Percentiles rank a stretch among this genome's conserved stretches.
phyloP scores from a whole-genome alignment of 1,139 yeast species.

The Diutina sp. region DNA sequence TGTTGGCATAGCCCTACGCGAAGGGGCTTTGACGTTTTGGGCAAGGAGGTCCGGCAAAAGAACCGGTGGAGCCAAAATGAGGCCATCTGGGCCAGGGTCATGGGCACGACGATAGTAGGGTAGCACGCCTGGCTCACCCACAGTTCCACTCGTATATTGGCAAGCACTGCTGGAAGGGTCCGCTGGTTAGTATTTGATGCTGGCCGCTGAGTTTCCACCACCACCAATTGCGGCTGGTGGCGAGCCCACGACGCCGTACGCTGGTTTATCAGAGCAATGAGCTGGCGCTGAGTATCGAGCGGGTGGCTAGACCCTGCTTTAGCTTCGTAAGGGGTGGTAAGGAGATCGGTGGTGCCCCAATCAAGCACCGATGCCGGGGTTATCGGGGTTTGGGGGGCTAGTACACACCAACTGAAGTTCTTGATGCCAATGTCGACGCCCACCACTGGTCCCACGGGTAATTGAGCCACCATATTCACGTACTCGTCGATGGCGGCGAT shows the following conservation, averaged over 20 bases:
- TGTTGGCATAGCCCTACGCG: background rate
- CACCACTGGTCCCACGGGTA: background rate
- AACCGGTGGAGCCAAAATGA: conserved; percentile 2
- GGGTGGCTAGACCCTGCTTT: background rate
- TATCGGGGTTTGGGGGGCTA: background rate
- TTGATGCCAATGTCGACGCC: conserved; percentile 1
- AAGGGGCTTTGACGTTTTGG: background rate
- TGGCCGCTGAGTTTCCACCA: background rate
- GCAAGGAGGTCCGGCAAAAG: background rate
- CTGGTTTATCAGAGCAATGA: background rate
- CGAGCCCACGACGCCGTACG: background rate
- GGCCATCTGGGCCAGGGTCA: conserved; percentile 2
- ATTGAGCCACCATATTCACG: background rate
- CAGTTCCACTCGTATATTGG: background rate
- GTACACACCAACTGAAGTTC: background rate
- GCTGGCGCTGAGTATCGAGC: background rate
- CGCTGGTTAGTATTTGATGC: background rate
- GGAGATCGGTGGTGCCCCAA: background rate
- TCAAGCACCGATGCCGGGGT: background rate
- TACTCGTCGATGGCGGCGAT: background rate
- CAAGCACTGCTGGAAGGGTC: background rate
- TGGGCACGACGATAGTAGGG: background rate
- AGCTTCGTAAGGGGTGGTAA: background rate
- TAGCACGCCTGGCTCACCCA: background rate
- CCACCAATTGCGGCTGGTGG: background rate